These are phyloP conservation scores for Cryptosporidium parvum DNA, from an alignment of 169 alveolate species.

Conservation along the genomic window DNA sequence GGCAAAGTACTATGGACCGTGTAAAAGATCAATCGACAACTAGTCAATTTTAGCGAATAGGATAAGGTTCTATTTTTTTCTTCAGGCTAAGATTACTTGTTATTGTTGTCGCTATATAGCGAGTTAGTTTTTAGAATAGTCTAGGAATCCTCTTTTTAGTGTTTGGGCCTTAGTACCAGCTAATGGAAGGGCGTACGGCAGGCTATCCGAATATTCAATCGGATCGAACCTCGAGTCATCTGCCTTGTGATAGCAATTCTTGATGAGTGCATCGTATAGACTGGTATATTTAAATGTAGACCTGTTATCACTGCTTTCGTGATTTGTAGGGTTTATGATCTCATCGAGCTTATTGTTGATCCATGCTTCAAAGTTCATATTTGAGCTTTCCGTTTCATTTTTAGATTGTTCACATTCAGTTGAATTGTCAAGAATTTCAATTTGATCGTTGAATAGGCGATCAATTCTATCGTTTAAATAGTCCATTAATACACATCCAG, in stretches of 20 bases:
- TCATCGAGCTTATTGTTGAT: constrained; percentile 26
- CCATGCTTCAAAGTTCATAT: constrained; percentile 1
- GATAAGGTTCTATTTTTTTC: background rate
- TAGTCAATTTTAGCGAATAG: background rate
- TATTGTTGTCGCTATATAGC: background rate
- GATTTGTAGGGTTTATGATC: background rate
- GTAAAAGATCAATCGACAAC: constrained; percentile 79
- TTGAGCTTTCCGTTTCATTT: background rate
- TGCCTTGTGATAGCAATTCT: constrained; percentile 45
- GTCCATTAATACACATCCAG: constrained; percentile 67
- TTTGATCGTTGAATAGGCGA: constrained; percentile 4
- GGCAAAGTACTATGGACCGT: constrained; percentile 97
- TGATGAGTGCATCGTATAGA: background rate
- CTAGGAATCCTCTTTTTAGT: constrained; percentile 22
- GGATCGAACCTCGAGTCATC: constrained; percentile 21
- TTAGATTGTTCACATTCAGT: background rate
- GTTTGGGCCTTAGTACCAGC: background rate
- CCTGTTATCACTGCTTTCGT: background rate
- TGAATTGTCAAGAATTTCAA: background rate
- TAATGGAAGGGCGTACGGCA: constrained; percentile 18
- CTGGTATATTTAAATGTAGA: background rate
- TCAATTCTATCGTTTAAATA: constrained; percentile 42
- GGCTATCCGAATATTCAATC: constrained; percentile 7
- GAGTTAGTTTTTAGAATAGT: background rate
- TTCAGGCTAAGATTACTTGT: too few relatives aligned